Conservation (phyloP, 768 basidiomycete species). For the Lentinula detonsa region DNA sequence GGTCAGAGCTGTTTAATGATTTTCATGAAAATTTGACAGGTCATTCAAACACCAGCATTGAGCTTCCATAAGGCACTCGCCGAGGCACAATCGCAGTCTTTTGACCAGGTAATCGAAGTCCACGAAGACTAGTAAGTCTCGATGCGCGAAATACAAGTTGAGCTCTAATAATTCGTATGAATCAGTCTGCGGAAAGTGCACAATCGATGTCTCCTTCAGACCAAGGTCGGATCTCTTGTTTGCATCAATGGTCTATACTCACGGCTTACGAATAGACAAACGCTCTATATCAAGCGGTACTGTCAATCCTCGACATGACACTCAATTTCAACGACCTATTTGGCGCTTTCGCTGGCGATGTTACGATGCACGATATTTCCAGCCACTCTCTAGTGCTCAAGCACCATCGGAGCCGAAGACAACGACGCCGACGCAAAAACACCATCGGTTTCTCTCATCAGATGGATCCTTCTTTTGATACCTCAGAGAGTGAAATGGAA, state of each 20-base stretch:
- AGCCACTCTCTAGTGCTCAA: slow-evolving; percentile 45
- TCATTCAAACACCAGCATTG: slow-evolving; percentile 57
- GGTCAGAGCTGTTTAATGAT: background rate
- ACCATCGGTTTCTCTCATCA: slow-evolving; percentile 56
- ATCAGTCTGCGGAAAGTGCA: slow-evolving; percentile 55
- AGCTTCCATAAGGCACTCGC: slow-evolving; percentile 54
- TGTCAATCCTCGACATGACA: slow-evolving; percentile 69
- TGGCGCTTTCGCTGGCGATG: slow-evolving; percentile 52
- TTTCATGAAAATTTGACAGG: slow-evolving; percentile 31
- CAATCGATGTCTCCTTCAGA: slow-evolving; percentile 56
- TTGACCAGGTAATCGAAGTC: slow-evolving; percentile 70
- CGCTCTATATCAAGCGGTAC: slow-evolving; percentile 56
- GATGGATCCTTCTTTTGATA: slow-evolving; percentile 5
- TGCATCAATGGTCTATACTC: background rate
- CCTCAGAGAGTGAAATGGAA: slow-evolving; percentile 27
- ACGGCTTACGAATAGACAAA: slow-evolving; percentile 38
- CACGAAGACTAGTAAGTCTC: slow-evolving; percentile 64
- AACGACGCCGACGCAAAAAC: slow-evolving; percentile 46
- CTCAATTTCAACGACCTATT: slow-evolving; percentile 66
- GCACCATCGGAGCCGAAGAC: slow-evolving; percentile 59
- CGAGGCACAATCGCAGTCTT: slow-evolving; percentile 38
- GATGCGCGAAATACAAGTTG: too few species aligned
- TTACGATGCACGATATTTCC: slow-evolving; percentile 49
- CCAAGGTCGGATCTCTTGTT: slow-evolving; percentile 24
- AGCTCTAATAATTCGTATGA: background rate